These are phyloP conservation scores for Leccinum arenicola DNA, from an alignment of 768 basidiomycete species.

Conservation along the genomic window DNA sequence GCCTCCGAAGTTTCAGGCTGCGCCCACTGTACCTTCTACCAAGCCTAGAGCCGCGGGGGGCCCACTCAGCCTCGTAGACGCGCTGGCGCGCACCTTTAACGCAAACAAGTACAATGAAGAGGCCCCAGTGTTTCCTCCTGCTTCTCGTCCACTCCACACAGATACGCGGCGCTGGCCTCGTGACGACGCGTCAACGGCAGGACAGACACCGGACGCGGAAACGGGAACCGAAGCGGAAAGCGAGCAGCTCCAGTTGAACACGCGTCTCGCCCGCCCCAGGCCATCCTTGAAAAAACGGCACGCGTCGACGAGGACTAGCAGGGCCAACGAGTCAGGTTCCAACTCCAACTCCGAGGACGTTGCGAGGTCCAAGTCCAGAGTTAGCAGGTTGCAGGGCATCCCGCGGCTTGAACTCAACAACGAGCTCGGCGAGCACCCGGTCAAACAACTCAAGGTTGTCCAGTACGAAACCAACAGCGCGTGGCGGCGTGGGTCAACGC, in stretches of 20 bases:
- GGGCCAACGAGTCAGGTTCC: not conserved
- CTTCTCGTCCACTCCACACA: not conserved
- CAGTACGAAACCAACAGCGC: slow-evolving; percentile 19
- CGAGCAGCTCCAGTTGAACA: slow-evolving; percentile 10
- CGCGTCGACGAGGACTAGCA: not conserved
- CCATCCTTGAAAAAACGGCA: not conserved
- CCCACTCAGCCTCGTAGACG: slow-evolving; percentile 20
- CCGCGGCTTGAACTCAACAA: not conserved
- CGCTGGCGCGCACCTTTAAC: slow-evolving; percentile 24
- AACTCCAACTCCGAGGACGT: slow-evolving; percentile 16
- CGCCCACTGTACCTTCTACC: not conserved
- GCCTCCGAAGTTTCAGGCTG: not conserved
- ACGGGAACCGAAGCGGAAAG: slow-evolving; percentile 22
- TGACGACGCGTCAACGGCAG: slow-evolving; percentile 1
- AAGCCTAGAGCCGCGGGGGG: not conserved
- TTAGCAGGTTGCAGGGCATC: not conserved
- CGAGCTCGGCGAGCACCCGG: slow-evolving; percentile 4
- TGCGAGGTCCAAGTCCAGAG: not conserved
- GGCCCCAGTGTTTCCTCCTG: not conserved
- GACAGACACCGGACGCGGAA: slow-evolving; percentile 15
- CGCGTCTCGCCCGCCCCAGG: not conserved
- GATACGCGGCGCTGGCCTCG: not conserved
- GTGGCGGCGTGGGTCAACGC: slow-evolving; percentile 13
- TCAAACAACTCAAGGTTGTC: slow-evolving; percentile 21
- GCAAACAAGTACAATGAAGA: slow-evolving; percentile 22